Evolutionary conservation across 345 rosid species (phyloP).

Genomic region (Eucalyptus curtisii): DNA sequence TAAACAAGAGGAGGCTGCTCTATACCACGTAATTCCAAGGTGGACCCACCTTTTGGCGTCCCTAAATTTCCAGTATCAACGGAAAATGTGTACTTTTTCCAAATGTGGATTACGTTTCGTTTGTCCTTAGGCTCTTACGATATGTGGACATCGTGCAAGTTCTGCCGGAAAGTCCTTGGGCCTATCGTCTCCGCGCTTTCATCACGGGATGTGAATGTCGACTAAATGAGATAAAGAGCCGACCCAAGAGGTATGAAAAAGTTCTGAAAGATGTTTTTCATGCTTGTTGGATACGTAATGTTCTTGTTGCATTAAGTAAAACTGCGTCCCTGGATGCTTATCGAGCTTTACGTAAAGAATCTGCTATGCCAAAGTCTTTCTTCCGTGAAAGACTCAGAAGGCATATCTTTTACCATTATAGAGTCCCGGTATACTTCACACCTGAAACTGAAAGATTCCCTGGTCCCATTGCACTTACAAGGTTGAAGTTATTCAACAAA

Average conservation of each 20-base stretch:
- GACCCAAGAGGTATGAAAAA: neutral
- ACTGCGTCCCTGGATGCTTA: neutral
- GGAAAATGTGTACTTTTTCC: neutral
- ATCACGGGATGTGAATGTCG: conserved; percentile 30
- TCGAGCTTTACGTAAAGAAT: neutral
- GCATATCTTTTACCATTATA: neutral
- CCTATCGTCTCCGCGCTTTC: conserved; percentile 84
- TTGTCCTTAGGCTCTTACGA: neutral
- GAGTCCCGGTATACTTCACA: neutral
- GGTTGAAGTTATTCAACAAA: neutral
- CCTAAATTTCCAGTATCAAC: neutral
- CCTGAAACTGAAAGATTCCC: neutral
- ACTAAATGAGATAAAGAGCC: neutral
- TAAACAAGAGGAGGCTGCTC: neutral
- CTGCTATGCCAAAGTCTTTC: neutral
- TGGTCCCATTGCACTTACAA: neutral
- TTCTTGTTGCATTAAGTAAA: neutral
- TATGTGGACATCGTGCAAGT: conserved; percentile 92
- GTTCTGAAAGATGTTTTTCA: neutral
- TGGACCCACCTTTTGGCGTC: neutral
- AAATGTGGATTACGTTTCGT: neutral
- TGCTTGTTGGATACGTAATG: neutral
- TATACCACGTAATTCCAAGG: neutral
- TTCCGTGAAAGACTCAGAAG: neutral
- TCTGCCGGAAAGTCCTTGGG: conserved; percentile 79